These are phyloP conservation scores for Colletotrichum paranaense DNA, from an alignment of 2,329 filamentous ascomycete genomes.

Conservation along the genomic window DNA sequence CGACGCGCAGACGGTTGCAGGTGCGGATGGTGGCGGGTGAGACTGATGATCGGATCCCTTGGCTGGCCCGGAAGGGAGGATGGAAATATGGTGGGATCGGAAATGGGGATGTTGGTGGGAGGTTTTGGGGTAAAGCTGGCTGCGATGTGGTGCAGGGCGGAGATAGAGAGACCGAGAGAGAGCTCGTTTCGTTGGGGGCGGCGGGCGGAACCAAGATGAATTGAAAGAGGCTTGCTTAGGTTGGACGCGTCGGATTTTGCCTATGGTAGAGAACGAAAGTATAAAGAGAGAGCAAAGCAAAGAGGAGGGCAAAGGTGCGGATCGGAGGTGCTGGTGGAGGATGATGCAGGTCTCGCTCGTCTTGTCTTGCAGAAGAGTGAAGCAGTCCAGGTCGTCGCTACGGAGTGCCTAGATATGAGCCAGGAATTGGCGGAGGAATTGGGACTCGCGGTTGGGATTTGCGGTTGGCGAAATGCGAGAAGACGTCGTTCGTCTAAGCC, in stretches of 20 bases:
- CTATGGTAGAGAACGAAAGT: background rate
- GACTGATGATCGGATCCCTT: constrained; percentile 20
- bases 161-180: background rate
- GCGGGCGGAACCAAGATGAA: background rate
- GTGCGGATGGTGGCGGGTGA: background rate
- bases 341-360: constrained; percentile 8
- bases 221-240: background rate
- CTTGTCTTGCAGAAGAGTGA: constrained; percentile 28
- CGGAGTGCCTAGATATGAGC: background rate
- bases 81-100: background rate
- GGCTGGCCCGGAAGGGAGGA: constrained; percentile 12
- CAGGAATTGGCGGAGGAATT: background rate
- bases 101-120: background rate
- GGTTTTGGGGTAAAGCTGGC: constrained; percentile 6
- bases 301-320: background rate
- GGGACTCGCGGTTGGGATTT: background rate
- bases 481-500: constrained; percentile 29
- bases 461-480: constrained; percentile 21
- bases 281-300: background rate
- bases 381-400: constrained; percentile 9
- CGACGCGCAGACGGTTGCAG: background rate
- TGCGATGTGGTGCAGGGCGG: constrained; percentile 10
- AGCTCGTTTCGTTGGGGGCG: constrained; percentile 27
- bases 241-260: background rate
- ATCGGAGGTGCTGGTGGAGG: constrained; percentile 3